These are phyloP conservation scores for Xylariaceae sp. DNA, from an alignment of 2,329 filamentous ascomycete species.

Conservation along the genomic window DNA sequence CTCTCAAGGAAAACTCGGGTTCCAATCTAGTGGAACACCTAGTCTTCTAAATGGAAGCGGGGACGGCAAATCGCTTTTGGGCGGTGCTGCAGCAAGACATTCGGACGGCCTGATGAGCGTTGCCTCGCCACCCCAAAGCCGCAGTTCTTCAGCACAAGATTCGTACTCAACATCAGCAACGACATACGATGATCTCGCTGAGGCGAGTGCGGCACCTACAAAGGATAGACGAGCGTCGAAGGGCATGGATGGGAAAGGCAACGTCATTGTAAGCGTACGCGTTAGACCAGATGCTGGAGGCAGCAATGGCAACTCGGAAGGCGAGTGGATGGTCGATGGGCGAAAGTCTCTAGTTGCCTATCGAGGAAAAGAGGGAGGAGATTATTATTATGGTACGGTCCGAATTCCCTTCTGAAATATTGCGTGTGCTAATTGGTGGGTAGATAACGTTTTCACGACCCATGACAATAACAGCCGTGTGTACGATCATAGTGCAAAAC, in stretches of 20 bases:
- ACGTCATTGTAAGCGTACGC: constrained; percentile 92
- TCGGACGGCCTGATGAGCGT: constrained; percentile 75
- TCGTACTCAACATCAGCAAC: constrained; percentile 90
- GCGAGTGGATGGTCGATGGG: constrained; percentile 90
- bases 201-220: constrained; percentile 41
- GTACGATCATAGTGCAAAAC: constrained; percentile 91
- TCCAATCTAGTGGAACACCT: constrained; percentile 54
- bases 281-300: constrained; percentile 79
- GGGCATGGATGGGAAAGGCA: constrained; percentile 73
- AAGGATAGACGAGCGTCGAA: constrained; percentile 52
- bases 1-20: constrained; percentile 46
- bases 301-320: constrained; percentile 59
- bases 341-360: constrained; percentile 80
- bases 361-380: constrained; percentile 83
- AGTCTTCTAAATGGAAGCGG: constrained; percentile 77
- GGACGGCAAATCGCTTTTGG: constrained; percentile 70
- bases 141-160: constrained; percentile 87
- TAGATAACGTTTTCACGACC: constrained; percentile 94
- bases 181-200: constrained; percentile 77
- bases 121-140: constrained; percentile 80
- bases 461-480: constrained; percentile 93
- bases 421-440: constrained; percentile 7
- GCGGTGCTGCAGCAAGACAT: constrained; percentile 59
- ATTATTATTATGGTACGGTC: constrained; percentile 81
- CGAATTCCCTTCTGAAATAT: constrained; percentile 13